Percentiles rank a stretch among this genome's conserved stretches.
Evolutionary conservation across 306 rosid species (phyloP).

Genomic region (Pachyrhizus erosus): DNA sequence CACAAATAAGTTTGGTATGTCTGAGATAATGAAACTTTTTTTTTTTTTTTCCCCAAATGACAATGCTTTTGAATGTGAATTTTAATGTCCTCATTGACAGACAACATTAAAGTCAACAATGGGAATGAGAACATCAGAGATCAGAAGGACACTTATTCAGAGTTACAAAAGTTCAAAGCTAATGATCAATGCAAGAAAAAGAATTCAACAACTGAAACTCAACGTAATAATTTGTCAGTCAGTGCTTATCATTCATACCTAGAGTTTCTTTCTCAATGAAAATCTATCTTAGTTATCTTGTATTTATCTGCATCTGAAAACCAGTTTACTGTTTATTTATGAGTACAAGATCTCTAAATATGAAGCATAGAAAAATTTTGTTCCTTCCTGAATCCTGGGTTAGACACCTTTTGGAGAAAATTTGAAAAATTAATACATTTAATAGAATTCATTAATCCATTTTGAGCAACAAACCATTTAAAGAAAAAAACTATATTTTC

Average conservation of each 20-base stretch:
- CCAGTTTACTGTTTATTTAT: neutral
- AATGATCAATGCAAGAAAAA: slow-evolving; percentile 51
- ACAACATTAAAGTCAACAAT: slow-evolving; percentile 55
- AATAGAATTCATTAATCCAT: neutral
- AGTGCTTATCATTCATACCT: neutral
- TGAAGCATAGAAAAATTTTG: neutral
- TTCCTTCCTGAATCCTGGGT: too few species aligned
- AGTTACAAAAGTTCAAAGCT: slow-evolving; percentile 66
- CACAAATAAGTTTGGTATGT: slow-evolving; percentile 49
- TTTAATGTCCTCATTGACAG: slow-evolving; percentile 34
- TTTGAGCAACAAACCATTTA: neutral
- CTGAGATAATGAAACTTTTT: neutral
- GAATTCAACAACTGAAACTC: slow-evolving; percentile 56
- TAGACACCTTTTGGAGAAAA: neutral
- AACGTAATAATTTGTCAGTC: slow-evolving; percentile 51
- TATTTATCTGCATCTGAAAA: neutral
- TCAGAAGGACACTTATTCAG: slow-evolving; percentile 63
- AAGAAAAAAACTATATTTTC: neutral
- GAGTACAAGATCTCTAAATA: neutral
- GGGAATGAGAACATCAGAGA: slow-evolving; percentile 59
- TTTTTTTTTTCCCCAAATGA: slow-evolving; percentile 12
- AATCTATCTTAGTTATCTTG: neutral
- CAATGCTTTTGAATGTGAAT: slow-evolving; percentile 4
- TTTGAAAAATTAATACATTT: neutral
- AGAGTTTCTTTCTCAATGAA: neutral